Percentiles rank a stretch among this genome's conserved stretches.
phyloP scores from a whole-genome alignment of 2,329 filamentous ascomycete genomes.

The Volutella citrinella region DNA sequence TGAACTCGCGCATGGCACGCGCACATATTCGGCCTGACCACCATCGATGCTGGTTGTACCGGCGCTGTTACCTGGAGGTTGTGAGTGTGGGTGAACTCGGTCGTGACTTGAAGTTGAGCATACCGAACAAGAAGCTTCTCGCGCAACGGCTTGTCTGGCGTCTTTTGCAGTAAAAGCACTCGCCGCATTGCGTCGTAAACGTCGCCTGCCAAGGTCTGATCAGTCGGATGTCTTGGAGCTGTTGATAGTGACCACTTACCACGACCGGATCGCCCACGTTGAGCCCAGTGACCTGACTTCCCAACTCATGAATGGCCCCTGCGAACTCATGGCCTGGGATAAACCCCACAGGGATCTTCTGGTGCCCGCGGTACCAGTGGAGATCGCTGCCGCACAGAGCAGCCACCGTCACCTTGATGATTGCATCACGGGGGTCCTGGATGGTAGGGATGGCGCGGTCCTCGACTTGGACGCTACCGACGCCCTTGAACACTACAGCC shows the following conservation, averaged over 20 bases:
- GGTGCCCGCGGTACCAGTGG: conserved; percentile 11
- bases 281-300: conserved; percentile 1
- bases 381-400: conserved; percentile 10
- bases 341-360: conserved; percentile 8
- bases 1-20: conserved; percentile 5
- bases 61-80: background rate
- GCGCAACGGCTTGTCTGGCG: conserved; percentile 2
- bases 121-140: conserved; percentile 4
- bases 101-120: background rate
- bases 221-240: background rate
- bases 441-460: conserved; percentile 3
- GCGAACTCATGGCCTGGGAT: conserved; percentile 10
- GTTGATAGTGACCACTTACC: background rate
- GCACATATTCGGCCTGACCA: conserved; percentile 9
- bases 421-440: conserved; percentile 5
- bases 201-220: background rate
- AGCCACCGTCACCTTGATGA: conserved; percentile 5
- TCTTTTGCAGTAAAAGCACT: conserved; percentile 6
- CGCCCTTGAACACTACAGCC: conserved; percentile 8
- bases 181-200: conserved; percentile 3
- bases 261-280: conserved; percentile 4
- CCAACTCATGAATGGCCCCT: conserved; percentile 2
- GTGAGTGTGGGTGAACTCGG: background rate
- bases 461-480: conserved; percentile 2
- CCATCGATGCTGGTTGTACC: conserved; percentile 5